These are phyloP conservation scores for Pythium rhizo-oryzae DNA, from an alignment of 352 stramenopile genomes.

Conservation along the genomic window DNA sequence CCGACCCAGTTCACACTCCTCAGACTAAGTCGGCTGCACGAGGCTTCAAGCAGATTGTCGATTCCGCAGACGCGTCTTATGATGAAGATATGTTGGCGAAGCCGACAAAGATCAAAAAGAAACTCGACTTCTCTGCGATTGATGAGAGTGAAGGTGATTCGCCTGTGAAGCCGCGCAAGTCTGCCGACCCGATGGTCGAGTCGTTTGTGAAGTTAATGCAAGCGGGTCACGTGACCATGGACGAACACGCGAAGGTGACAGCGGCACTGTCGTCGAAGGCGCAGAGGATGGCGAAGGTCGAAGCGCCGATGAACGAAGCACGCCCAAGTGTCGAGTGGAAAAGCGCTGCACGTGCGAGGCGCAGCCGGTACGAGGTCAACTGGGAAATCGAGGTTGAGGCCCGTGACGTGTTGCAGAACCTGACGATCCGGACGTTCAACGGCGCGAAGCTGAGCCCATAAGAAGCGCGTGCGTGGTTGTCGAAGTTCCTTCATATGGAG, in stretches of 20 bases:
- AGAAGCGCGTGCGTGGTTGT: no score
- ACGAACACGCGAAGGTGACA: not conserved
- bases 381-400: no score
- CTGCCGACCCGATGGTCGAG: not conserved
- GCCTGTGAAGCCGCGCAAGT: not conserved
- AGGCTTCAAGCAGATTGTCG: not conserved
- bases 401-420: not conserved
- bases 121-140: not conserved
- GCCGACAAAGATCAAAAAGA: not conserved
- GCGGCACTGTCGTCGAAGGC: no score
- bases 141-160: not conserved
- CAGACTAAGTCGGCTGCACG: not conserved
- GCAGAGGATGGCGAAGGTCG: no score
- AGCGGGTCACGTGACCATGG: not conserved
- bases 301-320: no score
- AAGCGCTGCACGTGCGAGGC: no score
- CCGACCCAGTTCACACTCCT: no score
- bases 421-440: no score
- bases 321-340: no score
- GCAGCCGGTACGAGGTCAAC: no score
- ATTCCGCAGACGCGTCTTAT: not conserved
- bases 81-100: not conserved
- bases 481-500: no score
- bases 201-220: not conserved
- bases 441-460: no score